A percentile compares a stretch with the other conserved stretches of the same genome.
phyloP scores from a whole-genome alignment of 2,329 filamentous ascomycete species.

The Nemania sp. region DNA sequence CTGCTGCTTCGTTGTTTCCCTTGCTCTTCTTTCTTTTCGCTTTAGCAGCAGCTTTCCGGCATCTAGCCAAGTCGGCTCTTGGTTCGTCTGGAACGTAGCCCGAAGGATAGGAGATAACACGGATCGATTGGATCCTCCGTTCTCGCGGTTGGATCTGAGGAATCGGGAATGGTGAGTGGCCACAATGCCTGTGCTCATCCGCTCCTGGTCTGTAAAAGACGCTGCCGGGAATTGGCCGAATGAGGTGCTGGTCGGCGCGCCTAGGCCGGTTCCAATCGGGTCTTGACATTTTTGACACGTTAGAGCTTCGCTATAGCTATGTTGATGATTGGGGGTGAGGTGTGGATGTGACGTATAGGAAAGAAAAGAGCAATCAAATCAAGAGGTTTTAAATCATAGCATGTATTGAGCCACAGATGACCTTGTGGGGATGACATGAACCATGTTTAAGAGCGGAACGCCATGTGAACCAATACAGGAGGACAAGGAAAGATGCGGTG shows the following conservation, averaged over 20 bases:
- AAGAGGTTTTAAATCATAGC: too few species aligned
- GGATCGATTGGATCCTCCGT: conserved; percentile 56
- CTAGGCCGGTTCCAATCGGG: conserved; percentile 27
- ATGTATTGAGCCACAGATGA: conserved; percentile 1
- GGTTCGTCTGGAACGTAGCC: conserved; percentile 51
- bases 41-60: conserved; percentile 32
- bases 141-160: conserved; percentile 54
- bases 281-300: conserved; percentile 36
- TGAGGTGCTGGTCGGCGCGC: conserved; percentile 22
- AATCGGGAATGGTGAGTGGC: conserved; percentile 36
- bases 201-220: conserved; percentile 37
- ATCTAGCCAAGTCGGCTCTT: conserved; percentile 37
- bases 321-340: background rate
- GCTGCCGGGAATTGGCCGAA: conserved; percentile 33
- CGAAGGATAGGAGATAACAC: conserved; percentile 52
- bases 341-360: background rate
- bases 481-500: background rate
- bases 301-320: conserved; percentile 24
- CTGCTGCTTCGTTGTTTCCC: conserved; percentile 26
- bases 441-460: background rate
- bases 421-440: conserved; percentile 4
- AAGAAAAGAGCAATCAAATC: conserved; percentile 9
- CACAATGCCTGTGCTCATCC: conserved; percentile 31
- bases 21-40: conserved; percentile 28
- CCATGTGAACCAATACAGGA: background rate